A percentile compares a stretch with the other conserved stretches of the same genome.
These are phyloP conservation scores for Lactarius quietus DNA, from an alignment of 768 basidiomycete genomes.

Conservation along the genomic window DNA sequence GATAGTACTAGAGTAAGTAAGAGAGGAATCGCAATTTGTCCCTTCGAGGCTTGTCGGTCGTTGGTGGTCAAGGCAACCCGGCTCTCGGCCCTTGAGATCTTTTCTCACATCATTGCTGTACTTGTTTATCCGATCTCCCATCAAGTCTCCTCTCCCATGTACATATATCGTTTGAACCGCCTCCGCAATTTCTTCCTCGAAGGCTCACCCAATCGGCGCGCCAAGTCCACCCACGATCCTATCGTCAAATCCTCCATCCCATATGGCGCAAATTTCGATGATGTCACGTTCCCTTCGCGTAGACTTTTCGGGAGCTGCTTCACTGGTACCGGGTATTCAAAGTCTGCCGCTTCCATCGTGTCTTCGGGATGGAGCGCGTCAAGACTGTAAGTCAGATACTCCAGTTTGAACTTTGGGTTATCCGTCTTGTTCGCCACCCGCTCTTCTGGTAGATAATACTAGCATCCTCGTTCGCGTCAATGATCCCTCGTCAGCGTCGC, in stretches of 20 bases:
- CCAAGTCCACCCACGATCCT: constrained; percentile 65
- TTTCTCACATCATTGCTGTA: constrained; percentile 14
- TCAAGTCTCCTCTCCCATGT: constrained; percentile 39
- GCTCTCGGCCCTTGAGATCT: constrained; percentile 14
- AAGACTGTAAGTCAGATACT: constrained; percentile 67
- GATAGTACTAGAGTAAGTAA: constrained; percentile 20
- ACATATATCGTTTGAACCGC: constrained; percentile 74
- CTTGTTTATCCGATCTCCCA: neutral
- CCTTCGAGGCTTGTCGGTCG: constrained; percentile 34
- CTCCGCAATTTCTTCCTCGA: constrained; percentile 54
- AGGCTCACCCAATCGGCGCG: constrained; percentile 52
- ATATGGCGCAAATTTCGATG: constrained; percentile 64
- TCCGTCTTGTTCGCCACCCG: constrained; percentile 45
- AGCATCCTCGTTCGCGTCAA: constrained; percentile 1
- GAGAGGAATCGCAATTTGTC: constrained; percentile 20
- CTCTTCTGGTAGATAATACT: constrained; percentile 64
- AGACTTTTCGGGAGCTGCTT: constrained; percentile 51
- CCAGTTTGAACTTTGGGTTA: constrained; percentile 64
- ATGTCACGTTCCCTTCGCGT: constrained; percentile 39
- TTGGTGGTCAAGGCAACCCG: constrained; percentile 54
- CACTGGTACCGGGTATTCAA: constrained; percentile 53
- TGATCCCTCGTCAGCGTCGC: constrained; percentile 17
- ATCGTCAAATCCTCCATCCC: constrained; percentile 75
- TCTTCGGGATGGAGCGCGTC: constrained; percentile 40
- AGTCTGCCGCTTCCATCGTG: constrained; percentile 27